These are phyloP conservation scores for Fallopia convolvulus DNA, from an alignment of 148 eudicot species.

Conservation along the genomic window DNA sequence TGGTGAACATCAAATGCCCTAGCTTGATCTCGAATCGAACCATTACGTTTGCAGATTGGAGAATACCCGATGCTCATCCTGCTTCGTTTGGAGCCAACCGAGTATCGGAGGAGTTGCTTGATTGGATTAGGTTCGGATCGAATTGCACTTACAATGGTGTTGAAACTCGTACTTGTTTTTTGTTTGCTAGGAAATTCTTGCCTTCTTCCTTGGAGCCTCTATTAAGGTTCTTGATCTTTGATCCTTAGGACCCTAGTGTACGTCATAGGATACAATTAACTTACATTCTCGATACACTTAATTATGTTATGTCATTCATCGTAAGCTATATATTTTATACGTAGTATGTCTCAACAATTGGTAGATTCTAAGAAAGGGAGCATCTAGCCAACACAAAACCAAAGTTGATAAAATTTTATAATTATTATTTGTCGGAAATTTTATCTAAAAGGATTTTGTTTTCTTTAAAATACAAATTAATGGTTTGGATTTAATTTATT, in stretches of 20 bases:
- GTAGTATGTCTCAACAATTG: no score
- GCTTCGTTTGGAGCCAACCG: conserved; percentile 25
- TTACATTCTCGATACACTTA: no score
- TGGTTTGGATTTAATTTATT: no score
- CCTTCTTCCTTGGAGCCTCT: conserved; percentile 35
- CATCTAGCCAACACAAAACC: no score
- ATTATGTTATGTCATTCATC: no score
- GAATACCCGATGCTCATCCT: conserved; percentile 41
- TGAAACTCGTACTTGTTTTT: conserved; percentile 30
- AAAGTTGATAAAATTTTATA: no score
- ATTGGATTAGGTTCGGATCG: conserved; percentile 26
- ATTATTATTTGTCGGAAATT: no score
- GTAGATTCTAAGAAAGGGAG: no score
- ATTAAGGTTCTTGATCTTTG: conserved; percentile 30
- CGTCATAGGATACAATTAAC: neutral
- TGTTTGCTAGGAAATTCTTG: conserved; percentile 67
- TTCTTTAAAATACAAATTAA: no score
- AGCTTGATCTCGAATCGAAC: conserved; percentile 26
- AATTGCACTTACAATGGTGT: conserved; percentile 45
- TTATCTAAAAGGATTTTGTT: no score
- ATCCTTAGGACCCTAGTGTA: neutral
- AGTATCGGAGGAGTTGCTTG: conserved; percentile 39
- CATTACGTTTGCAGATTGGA: conserved; percentile 63
- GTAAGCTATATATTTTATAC: no score
- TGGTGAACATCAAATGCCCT: conserved; percentile 33